Conservation (phyloP, 1,284 basidiomycete species). For the Papiliotrema flavescens region DNA sequence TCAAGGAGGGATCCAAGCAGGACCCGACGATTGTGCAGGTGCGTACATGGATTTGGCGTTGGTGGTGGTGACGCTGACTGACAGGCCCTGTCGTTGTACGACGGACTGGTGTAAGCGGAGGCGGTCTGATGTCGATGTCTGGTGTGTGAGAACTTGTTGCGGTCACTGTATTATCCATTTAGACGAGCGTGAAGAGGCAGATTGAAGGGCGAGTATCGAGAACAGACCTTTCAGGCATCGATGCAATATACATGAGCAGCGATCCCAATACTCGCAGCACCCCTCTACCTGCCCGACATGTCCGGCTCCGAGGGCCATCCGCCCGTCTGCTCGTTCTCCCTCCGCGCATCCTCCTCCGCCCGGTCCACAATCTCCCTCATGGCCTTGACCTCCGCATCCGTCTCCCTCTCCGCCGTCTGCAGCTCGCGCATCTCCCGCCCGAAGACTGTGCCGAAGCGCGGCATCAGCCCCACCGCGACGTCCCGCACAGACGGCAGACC, state of each 20-base stretch:
- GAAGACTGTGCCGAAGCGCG: conserved; percentile 38
- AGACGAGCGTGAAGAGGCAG: too few relatives aligned
- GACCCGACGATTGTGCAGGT: conserved; percentile 98
- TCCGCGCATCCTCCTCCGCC: conserved; percentile 30
- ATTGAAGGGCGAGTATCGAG: too few relatives aligned
- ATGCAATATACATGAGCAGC: too few relatives aligned
- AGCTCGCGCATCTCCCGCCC: conserved; percentile 29
- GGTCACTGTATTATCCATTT: too few relatives aligned
- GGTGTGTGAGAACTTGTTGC: background rate
- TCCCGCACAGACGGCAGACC: conserved; percentile 19
- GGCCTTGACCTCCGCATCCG: conserved; percentile 16
- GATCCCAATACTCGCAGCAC: too few relatives aligned
- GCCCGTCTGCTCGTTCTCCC: conserved; percentile 16
- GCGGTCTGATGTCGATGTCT: background rate
- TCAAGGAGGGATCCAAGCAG: conserved; percentile 94
- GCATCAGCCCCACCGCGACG: conserved; percentile 30
- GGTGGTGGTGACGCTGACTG: background rate
- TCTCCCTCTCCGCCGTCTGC: background rate
- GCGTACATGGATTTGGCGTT: conserved; percentile 16
- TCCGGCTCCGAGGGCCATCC: conserved; percentile 34
- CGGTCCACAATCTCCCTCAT: conserved; percentile 23
- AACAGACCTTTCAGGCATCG: too few relatives aligned
- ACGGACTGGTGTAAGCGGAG: conserved; percentile 52
- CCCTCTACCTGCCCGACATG: conserved; percentile 1
- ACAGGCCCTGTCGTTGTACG: conserved; percentile 55